Percentiles rank a stretch among this genome's conserved stretches.
Conservation (phyloP, 352 stramenopile genomes). For the Pythium dissotocum region DNA sequence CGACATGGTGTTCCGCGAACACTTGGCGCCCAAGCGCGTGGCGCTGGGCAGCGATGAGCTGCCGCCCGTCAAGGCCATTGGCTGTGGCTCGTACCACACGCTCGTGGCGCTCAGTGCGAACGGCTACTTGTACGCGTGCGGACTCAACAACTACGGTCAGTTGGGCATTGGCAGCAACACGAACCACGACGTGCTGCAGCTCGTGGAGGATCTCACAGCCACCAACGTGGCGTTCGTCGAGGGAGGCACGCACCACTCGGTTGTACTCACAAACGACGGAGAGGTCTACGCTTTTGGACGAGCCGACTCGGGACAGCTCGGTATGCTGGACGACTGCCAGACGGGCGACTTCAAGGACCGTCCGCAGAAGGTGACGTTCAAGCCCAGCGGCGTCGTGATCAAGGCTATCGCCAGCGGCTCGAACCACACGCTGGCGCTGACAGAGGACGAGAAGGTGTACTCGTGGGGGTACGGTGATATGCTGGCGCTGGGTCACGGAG, state of each 20-base stretch:
- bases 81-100: slow-evolving; percentile 89
- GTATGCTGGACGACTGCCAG: slow-evolving; percentile 68
- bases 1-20: slow-evolving; percentile 73
- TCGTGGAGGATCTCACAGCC: slow-evolving; percentile 70
- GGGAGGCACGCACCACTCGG: slow-evolving; percentile 91
- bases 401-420: slow-evolving; percentile 69
- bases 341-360: slow-evolving; percentile 82
- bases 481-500: slow-evolving; percentile 85
- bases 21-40: slow-evolving; percentile 78
- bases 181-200: slow-evolving; percentile 65
- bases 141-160: slow-evolving; percentile 97
- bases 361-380: slow-evolving; percentile 70
- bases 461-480: slow-evolving; percentile 94
- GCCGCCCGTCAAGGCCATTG: slow-evolving; percentile 75
- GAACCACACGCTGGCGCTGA: slow-evolving; percentile 88
- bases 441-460: slow-evolving; percentile 74
- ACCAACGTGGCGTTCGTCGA: slow-evolving; percentile 79
- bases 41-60: slow-evolving; percentile 52
- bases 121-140: slow-evolving; percentile 89
- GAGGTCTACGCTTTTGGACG: slow-evolving; percentile 92
- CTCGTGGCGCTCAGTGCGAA: slow-evolving; percentile 65
- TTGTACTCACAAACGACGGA: slow-evolving; percentile 89
- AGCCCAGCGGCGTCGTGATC: slow-evolving; percentile 35
- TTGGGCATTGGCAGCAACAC: slow-evolving; percentile 91
- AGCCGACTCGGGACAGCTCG: slow-evolving; percentile 93